Base-by-base conservation (phyloP, 192 early-diverging fungal genomes). In the Coemansia guatemalensis region DNA sequence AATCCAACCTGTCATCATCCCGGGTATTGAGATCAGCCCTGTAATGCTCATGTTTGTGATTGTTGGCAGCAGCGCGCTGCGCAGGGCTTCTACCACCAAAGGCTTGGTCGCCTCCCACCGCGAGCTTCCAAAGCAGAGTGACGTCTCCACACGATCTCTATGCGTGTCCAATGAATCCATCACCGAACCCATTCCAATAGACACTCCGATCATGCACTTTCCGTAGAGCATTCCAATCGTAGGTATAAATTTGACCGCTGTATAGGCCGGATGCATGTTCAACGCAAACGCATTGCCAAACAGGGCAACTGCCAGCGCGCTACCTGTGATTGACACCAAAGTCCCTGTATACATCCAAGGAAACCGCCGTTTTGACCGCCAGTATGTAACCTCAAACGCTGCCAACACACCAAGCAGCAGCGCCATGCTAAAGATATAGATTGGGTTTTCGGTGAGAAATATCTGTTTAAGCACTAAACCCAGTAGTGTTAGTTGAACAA, bases 211-310 rank as follows among this genome's bases (percentile, higher is more conserved):
- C 85, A 93, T 89, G 44, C 84, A 77, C 65, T 92, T 94, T 29
- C 92, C 92, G 17, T 94, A 84, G 29, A 96, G 70, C 94, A 96
- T 96, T 26, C 92, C 94, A 7, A 96, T 75, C 0, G 89, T 92
- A n/a, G 93, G 92, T 49, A 95, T 91, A 58, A 92, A 95, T 68
- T 89, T 85, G 21, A 76, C 78, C 5, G 93, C 88, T 17, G 83
- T 74, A 64, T 84, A 90, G 54, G 90, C 87, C 3, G 91, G 91
- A 22, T 69, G 63, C 63, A 87, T 85, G 22, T 86, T 82, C 61
- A 95, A 82, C 25, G 90, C 88, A 58, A 84, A 87, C 8, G 70
- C 75, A 53, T 68, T 75, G 32, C 75, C 62, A 48, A 71, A 69
- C 49, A 73, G 12, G 11, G 63, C 63, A 24, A 68, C 57, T 1